Evolutionary conservation across 2,329 filamentous ascomycete species (phyloP), one percentile per base, ranked within the genome.

Genomic region (Leptodontidium sp.): DNA sequence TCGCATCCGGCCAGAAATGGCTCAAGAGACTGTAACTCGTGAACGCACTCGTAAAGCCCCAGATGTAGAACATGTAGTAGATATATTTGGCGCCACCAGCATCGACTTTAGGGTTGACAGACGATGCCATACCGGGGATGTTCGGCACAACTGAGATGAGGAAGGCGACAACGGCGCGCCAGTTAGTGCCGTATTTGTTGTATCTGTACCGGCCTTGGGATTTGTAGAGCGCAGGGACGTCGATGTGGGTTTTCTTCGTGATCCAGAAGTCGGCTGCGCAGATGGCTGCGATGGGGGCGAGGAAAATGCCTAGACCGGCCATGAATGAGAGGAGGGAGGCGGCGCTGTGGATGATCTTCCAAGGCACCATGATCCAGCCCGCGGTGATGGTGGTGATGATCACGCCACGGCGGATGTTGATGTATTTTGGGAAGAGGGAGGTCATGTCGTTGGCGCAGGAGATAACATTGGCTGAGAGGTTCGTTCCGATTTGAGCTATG

Each of bases 401-500:
- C 40, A 81, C 80, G 4, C 83, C 83, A 5, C 83, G 80, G 1
- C 81, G 78, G 67, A 86, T 84, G 74, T 86, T 86, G 73, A 87
- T 78, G 73, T 82, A 86, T 55, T 81, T 80, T 0, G 85, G 85
- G 58, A 84, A 82, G 0, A 87, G 74, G 2, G 81, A 82, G 0
- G 82, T 84, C 67, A 87, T 74, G 49, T 79, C 72, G 12, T 80
- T 75, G 9, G 76, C 73, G 38, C 79, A 78, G 6, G 72, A 72
- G 7, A 76, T 76, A 3, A 82, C 79, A 35, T 83, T 75, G 32
- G 82, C 82, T 29, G 77, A 80, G 68, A 83, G 81, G 57, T 83
- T 80, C n/a, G 76, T 80, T 79, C 83, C 73, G 52, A 70, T 68
- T 52, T 76, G 74, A 21, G 76, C 77, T 21, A 78, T 69, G 43